Conservation (phyloP, 2,329 filamentous ascomycete genomes). For the Pezicula radicicola region DNA sequence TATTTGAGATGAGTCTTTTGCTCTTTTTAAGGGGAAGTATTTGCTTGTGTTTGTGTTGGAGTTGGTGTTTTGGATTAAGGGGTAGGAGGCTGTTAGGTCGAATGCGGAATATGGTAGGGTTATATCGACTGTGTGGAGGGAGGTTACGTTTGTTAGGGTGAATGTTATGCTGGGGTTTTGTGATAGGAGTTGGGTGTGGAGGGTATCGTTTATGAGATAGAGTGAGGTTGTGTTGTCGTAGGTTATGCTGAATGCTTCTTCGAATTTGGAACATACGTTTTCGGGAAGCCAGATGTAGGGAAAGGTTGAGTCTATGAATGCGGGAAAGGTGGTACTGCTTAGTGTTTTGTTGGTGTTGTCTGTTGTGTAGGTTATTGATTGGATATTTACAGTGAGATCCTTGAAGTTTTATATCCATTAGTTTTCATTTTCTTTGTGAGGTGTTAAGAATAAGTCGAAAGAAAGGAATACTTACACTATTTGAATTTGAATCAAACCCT, state of each 20-base stretch:
- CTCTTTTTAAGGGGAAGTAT: slow-evolving; percentile 24
- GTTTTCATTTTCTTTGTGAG: background rate
- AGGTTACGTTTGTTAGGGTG: slow-evolving; percentile 12
- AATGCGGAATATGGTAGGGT: slow-evolving; percentile 24
- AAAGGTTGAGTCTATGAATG: background rate
- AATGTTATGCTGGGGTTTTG: slow-evolving; percentile 26
- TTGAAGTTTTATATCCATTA: background rate
- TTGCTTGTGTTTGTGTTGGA: background rate
- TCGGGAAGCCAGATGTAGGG: background rate
- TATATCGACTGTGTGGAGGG: slow-evolving; percentile 13
- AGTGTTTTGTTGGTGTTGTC: background rate
- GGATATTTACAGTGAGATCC: background rate
- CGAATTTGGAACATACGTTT: slow-evolving; percentile 24
- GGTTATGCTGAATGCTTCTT: slow-evolving; percentile 27
- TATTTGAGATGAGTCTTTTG: slow-evolving; percentile 18
- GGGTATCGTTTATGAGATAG: slow-evolving; percentile 28
- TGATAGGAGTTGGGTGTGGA: slow-evolving; percentile 19
- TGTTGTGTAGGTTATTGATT: background rate
- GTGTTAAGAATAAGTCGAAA: slow-evolving; percentile 22
- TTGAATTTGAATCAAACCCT: slow-evolving; percentile 32
- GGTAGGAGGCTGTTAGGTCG: slow-evolving; percentile 16
- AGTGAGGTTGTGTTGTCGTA: slow-evolving; percentile 22
- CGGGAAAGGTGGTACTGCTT: background rate
- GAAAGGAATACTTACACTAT: slow-evolving; percentile 32
- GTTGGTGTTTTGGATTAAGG: slow-evolving; percentile 19